These are phyloP conservation scores for Fusarium ramigenum DNA, from an alignment of 2,329 filamentous ascomycete genomes.

Conservation along the genomic window DNA sequence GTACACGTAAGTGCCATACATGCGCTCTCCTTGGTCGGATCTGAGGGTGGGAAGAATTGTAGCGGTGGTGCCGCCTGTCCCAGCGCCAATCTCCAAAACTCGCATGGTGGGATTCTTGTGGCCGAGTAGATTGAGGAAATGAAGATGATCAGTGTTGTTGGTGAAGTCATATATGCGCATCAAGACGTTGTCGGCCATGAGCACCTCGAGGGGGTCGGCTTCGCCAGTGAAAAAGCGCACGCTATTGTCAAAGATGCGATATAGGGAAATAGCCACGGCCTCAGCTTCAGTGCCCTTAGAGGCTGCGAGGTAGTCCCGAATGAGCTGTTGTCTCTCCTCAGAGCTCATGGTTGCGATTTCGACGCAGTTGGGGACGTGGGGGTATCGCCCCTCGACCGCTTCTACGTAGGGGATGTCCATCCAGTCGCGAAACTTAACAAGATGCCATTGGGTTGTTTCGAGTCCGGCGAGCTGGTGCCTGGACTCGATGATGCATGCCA, in stretches of 20 bases:
- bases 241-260: conserved; percentile 8
- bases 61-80: not conserved
- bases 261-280: conserved; percentile 2
- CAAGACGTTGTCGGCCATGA: conserved; percentile 7
- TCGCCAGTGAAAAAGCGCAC: conserved; percentile 4
- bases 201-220: conserved; percentile 1
- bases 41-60: conserved; percentile 1
- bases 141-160: conserved; percentile 5
- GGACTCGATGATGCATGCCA: conserved; percentile 5
- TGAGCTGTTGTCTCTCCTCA: conserved; percentile 3
- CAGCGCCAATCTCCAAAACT: not conserved
- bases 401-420: conserved; percentile 5
- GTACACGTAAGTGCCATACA: conserved; percentile 1
- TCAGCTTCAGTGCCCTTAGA: conserved; percentile 3
- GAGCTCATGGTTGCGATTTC: conserved; percentile 7
- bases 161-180: conserved; percentile 11
- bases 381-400: conserved; percentile 1
- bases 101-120: conserved; percentile 8
- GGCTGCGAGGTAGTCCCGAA: conserved; percentile 6
- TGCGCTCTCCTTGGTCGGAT: conserved; percentile 1
- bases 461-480: not conserved
- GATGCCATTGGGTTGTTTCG: conserved; percentile 7
- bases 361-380: not conserved
- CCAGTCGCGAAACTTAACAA: conserved; percentile 5
- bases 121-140: not conserved